phyloP scores from a whole-genome alignment of 2,329 filamentous ascomycete species.

The Trichoderma asperellum region DNA sequence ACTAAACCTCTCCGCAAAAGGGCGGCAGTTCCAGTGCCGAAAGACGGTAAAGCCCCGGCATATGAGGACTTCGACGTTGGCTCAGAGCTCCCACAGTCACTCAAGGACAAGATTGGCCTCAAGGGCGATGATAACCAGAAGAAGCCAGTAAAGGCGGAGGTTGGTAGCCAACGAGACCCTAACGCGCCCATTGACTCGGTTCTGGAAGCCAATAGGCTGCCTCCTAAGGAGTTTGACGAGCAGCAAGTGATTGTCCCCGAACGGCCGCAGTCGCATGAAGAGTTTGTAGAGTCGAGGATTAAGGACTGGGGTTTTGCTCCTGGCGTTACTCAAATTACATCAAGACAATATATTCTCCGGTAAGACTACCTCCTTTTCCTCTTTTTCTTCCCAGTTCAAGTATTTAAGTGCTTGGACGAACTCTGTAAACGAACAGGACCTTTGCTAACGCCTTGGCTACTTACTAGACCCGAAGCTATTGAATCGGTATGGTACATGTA shows the following conservation, averaged over 20 bases:
- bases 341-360: slow-evolving; percentile 64
- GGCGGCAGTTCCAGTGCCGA: slow-evolving; percentile 28
- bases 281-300: slow-evolving; percentile 56
- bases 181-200: slow-evolving; percentile 20
- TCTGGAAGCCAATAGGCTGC: slow-evolving; percentile 27
- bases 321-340: slow-evolving; percentile 54
- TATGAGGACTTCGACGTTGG: slow-evolving; percentile 35
- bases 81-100: slow-evolving; percentile 41
- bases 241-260: slow-evolving; percentile 9
- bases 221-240: slow-evolving; percentile 6
- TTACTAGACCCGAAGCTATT: slow-evolving; percentile 74
- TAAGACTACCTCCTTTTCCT: slow-evolving; percentile 44
- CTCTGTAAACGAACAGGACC: too few species aligned
- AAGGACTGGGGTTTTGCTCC: slow-evolving; percentile 50
- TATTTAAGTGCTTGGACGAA: too few species aligned
- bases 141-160: not conserved
- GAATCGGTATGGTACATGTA: slow-evolving; percentile 91
- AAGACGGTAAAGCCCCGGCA: slow-evolving; percentile 30
- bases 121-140: slow-evolving; percentile 15
- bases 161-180: slow-evolving; percentile 4
- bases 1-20: slow-evolving; percentile 30
- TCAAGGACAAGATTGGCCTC: slow-evolving; percentile 40
- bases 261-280: slow-evolving; percentile 55
- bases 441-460: not conserved
- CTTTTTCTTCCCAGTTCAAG: not conserved